These are phyloP conservation scores for Fulvia fulva DNA, from an alignment of 2,329 filamentous ascomycete genomes.

Conservation along the genomic window DNA sequence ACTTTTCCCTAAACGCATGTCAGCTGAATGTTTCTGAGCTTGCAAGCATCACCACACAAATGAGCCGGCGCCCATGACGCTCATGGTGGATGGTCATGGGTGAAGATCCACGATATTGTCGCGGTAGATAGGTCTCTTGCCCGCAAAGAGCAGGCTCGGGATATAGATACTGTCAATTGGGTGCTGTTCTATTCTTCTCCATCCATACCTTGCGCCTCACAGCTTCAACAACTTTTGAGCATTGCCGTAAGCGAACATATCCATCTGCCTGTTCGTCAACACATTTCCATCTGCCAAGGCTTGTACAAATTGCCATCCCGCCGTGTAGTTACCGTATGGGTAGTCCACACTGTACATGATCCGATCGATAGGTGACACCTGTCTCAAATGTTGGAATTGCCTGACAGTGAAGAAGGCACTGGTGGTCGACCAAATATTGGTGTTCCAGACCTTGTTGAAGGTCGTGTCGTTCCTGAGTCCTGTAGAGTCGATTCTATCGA, in stretches of 20 bases:
- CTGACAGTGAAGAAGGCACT: constrained; percentile 43
- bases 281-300: constrained; percentile 47
- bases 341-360: constrained; percentile 57
- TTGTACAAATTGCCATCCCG: constrained; percentile 47
- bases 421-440: constrained; percentile 56
- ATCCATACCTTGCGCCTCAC: not conserved
- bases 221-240: constrained; percentile 43
- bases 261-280: constrained; percentile 45
- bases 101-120: no score
- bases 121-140: no score
- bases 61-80: no score
- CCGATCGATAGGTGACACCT: constrained; percentile 36
- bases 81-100: no score
- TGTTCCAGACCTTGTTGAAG: constrained; percentile 11
- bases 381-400: constrained; percentile 24
- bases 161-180: not conserved
- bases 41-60: no score
- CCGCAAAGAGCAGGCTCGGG: no score
- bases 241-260: constrained; percentile 47
- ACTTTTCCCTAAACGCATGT: not conserved
- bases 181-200: no score
- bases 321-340: constrained; percentile 48
- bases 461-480: constrained; percentile 1
- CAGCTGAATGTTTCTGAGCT: not conserved
- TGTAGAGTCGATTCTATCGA: constrained; percentile 41